Conservation (phyloP, 768 basidiomycete genomes). For the Pleurotus eryngii region DNA sequence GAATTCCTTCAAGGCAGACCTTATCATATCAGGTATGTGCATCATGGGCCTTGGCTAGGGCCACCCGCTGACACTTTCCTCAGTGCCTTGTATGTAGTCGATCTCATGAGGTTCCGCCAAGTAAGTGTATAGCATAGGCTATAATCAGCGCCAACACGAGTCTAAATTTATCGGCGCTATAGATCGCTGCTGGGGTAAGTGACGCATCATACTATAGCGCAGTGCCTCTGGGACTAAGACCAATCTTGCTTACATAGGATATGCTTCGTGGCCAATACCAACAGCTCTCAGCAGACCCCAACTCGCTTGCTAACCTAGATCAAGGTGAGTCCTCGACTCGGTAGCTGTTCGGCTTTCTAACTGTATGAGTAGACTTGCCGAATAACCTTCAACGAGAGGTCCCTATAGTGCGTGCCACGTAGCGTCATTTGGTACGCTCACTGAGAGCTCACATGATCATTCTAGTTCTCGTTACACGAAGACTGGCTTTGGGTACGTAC, state of each 20-base stretch:
- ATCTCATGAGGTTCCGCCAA: constrained; percentile 92
- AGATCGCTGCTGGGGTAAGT: constrained; percentile 50
- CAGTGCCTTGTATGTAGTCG: constrained; percentile 94
- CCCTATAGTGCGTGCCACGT: constrained; percentile 70
- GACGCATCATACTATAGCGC: neutral
- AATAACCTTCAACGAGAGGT: constrained; percentile 92
- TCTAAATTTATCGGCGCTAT: neutral
- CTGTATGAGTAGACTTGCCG: constrained; percentile 68
- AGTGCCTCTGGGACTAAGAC: no score
- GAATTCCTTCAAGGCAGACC: constrained; percentile 80
- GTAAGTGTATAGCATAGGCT: constrained; percentile 34
- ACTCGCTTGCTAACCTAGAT: constrained; percentile 91
- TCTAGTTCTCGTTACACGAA: constrained; percentile 80
- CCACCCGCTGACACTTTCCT: constrained; percentile 11
- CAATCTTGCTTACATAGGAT: constrained; percentile 44
- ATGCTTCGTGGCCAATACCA: constrained; percentile 92
- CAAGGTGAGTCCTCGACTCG: constrained; percentile 55
- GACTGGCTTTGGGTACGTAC: constrained; percentile 91
- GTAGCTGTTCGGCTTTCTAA: neutral
- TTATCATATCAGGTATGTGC: constrained; percentile 88
- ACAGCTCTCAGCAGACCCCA: constrained; percentile 88
- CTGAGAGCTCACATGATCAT: constrained; percentile 2
- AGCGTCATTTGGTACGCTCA: neutral
- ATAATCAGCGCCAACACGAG: neutral
- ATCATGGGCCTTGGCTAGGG: neutral